These are phyloP conservation scores for Lentinula sp. DNA, from an alignment of 768 basidiomycete species.

Conservation along the genomic window DNA sequence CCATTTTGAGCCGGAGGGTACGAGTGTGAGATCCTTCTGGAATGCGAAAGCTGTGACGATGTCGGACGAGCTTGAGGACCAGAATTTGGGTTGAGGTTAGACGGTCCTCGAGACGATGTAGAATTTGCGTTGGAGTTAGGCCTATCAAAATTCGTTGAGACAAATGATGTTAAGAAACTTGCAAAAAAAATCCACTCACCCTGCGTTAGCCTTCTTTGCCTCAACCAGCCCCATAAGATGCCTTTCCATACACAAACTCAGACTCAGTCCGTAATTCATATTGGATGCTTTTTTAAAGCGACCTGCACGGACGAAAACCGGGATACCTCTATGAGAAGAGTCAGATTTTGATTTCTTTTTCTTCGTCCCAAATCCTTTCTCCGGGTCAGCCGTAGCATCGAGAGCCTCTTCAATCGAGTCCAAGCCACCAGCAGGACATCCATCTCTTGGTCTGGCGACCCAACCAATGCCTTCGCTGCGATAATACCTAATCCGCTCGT, in stretches of 20 bases:
- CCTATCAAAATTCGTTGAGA: background rate
- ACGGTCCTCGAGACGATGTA: background rate
- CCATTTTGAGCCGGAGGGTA: background rate
- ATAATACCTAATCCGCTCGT: conserved; percentile 64
- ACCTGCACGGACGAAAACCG: conserved; percentile 56
- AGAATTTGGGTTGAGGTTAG: conserved; percentile 22
- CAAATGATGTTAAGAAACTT: background rate
- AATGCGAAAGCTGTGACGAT: background rate
- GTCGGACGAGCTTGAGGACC: background rate
- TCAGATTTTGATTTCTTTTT: background rate
- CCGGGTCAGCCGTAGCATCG: conserved; percentile 8
- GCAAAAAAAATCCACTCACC: background rate
- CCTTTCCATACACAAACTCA: conserved; percentile 42
- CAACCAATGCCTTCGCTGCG: conserved; percentile 68
- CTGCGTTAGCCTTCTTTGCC: conserved; percentile 1
- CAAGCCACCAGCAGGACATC: conserved; percentile 38
- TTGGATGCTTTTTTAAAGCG: conserved; percentile 94
- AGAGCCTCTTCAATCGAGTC: background rate
- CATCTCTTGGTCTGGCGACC: conserved; percentile 73
- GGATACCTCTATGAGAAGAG: conserved; percentile 10
- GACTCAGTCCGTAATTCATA: conserved; percentile 70
- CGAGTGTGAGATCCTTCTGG: background rate
- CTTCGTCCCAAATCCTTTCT: background rate
- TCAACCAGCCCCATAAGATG: conserved; percentile 41
- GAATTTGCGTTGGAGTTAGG: background rate